A percentile compares a stretch with the other conserved stretches of the same genome.
phyloP scores from a whole-genome alignment of 495 filamentous ascomycete genomes.

The Trichoderma gamsii region DNA sequence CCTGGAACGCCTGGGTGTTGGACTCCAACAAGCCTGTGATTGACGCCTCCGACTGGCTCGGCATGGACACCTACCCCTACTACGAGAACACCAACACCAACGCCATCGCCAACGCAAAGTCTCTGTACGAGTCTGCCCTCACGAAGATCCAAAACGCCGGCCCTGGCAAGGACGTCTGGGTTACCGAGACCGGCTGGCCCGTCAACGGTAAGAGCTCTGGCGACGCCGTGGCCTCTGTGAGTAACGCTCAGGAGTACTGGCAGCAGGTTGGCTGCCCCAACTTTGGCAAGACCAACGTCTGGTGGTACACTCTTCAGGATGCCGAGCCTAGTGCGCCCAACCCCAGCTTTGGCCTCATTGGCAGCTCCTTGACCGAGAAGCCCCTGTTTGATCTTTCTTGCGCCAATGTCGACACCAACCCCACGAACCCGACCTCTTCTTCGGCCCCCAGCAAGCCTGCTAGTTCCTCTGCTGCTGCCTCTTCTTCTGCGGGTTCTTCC shows the following conservation, averaged over 20 bases:
- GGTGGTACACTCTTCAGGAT: slow-evolving; percentile 73
- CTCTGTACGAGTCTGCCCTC: slow-evolving; percentile 59
- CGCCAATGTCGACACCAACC: slow-evolving; percentile 17
- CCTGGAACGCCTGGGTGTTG: slow-evolving; percentile 83
- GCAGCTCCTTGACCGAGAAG: slow-evolving; percentile 39
- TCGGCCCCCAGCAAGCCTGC: not conserved
- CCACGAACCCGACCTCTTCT: not conserved
- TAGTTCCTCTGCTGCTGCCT: slow-evolving; percentile 9
- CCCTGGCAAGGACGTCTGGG: slow-evolving; percentile 68
- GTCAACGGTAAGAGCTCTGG: slow-evolving; percentile 56
- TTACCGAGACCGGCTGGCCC: slow-evolving; percentile 90
- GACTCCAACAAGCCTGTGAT: slow-evolving; percentile 63
- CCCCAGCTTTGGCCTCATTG: slow-evolving; percentile 64
- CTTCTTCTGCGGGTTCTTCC: not conserved
- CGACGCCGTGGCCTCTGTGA: slow-evolving; percentile 53
- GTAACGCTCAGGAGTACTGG: slow-evolving; percentile 79
- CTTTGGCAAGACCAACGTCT: slow-evolving; percentile 63
- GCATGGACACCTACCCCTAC: slow-evolving; percentile 70
- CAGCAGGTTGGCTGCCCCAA: slow-evolving; percentile 66
- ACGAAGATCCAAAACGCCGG: slow-evolving; percentile 51
- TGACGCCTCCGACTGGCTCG: slow-evolving; percentile 66
- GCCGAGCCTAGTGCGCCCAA: slow-evolving; percentile 47
- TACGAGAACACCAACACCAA: slow-evolving; percentile 68
- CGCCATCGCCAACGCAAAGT: slow-evolving; percentile 52
- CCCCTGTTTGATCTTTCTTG: slow-evolving; percentile 62